Evolutionary conservation across 768 basidiomycete species (phyloP), one percentile per base, ranked within the genome.

Genomic region (Lyophyllum semitale): DNA sequence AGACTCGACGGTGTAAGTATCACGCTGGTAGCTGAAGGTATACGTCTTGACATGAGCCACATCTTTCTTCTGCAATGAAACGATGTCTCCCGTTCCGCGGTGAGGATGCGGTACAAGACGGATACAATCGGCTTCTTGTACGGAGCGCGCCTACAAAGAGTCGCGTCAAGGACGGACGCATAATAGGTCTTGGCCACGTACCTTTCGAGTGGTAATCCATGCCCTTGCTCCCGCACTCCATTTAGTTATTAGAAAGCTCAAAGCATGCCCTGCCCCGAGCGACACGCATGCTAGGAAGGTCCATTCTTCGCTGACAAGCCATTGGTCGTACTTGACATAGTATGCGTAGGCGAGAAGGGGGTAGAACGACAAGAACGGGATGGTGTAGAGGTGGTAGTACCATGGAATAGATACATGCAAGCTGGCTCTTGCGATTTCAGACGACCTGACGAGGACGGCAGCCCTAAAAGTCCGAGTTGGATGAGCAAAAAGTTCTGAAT

Each of bases 301-400:
- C 95, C 95, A 98, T 69, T 98, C 96, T 73, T 96, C 94, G 54
- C 91, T 92, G 65, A 87, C 82, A 51, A 98, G 76, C 90, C 92
- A 97, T 58, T 87, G 75, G 64, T 96, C 92, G 71, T 98, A 97
- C 70, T 83, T 88, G 72, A 94, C 71, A 64, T 88, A 92, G 77
- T 98, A 98, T 20, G 95, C 89, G 70, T 96, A 97, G 23, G 89
- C 91, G 27, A 92, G 81, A 27, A 94, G 68, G 0, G 92, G 92
- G 59, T 93, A 94, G 46, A 93, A 75, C 1, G 80, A n/a, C n/a
- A 93, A 77, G 64, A 91, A 92, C 0, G 92, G 92, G 17, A 85
- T 54, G 5, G 85, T 80, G 66, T 94, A 94, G 51, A 93, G 69
- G 64, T 91, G 86, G 37, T 76, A 79, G 63, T 84, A 81, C 79